phyloP scores from a whole-genome alignment of 257 asterid species.

The Petrea volubilis region DNA sequence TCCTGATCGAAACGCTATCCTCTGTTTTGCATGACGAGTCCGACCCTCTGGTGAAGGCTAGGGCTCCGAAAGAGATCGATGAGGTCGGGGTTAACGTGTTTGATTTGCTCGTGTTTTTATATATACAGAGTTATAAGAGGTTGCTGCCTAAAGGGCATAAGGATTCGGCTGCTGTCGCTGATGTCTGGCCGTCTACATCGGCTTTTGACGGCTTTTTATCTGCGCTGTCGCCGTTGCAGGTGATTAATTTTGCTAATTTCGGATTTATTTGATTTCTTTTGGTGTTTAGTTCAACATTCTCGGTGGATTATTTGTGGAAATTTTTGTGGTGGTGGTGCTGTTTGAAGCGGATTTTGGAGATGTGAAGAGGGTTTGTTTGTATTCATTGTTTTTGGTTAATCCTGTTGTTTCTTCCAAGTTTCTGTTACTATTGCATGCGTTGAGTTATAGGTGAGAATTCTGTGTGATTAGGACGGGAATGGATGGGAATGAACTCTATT shows the following conservation, averaged over 20 bases:
- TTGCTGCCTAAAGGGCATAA: slow-evolving; percentile 88
- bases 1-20: slow-evolving; percentile 73
- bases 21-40: slow-evolving; percentile 60
- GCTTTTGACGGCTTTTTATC: slow-evolving; percentile 91
- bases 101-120: slow-evolving; percentile 82
- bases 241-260: slow-evolving; percentile 15
- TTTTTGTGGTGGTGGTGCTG: not conserved
- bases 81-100: slow-evolving; percentile 65
- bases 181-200: slow-evolving; percentile 97
- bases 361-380: not conserved
- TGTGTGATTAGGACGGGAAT: slow-evolving; percentile 8
- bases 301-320: not conserved
- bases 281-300: not conserved
- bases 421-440: not conserved
- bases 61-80: slow-evolving; percentile 54
- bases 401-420: not conserved
- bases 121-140: slow-evolving; percentile 82
- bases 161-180: slow-evolving; percentile 97
- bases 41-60: slow-evolving; percentile 63
- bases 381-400: not conserved
- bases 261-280: not conserved
- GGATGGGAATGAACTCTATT: slow-evolving; percentile 7
- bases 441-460: not conserved
- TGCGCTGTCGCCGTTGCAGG: slow-evolving; percentile 91
- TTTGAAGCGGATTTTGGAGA: not conserved